Evolutionary conservation across 306 rosid genomes (phyloP), one percentile per base, ranked within the genome.

Genomic region (Vachellia pachyceras): DNA sequence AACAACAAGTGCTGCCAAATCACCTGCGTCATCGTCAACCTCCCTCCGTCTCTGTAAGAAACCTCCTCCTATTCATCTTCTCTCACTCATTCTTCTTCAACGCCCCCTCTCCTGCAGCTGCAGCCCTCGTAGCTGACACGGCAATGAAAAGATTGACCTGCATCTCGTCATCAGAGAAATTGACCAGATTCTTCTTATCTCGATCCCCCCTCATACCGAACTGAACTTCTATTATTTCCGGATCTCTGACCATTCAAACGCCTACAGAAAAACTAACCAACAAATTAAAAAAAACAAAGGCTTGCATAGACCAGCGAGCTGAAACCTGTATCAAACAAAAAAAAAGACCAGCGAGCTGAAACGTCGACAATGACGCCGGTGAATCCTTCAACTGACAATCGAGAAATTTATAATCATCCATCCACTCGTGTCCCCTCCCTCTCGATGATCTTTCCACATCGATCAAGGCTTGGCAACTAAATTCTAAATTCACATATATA

Each of bases 111-210:
- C 33, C 1, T 29, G 33, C 33, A 29, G 1, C 33, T 29, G 33
- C 2, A 29, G 33, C 33, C 33, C 33, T 29, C 33, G 33, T 29
- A 29, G 2, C 33, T 29, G 1, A 29, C 33, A 14, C 77, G 45
- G 69, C 39, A 36, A 79, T 82, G 82, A 90, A 87, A 88, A 88
- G 87, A 90, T 88, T 90, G 94, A 87, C 88, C 90, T 89, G 87
- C 35, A 82, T 58, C 65, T 58, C 65, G 36, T 23, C 65, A 15
- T 83, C 83, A 5, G 6, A 50, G 4, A 55, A 57, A 79, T 69
- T 61, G 81, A 84, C 44, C 68, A 75, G 84, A 79, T 75, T 79
- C 87, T 49, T 80, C 80, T 75, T 73, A 49, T 68, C 68, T 77
- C 67, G 11, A 18, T 68, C 61, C n/a, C 60, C 6, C 72, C 86